Conservation (phyloP, 2,329 filamentous ascomycete genomes). For the Ascosphaera aggregata region DNA sequence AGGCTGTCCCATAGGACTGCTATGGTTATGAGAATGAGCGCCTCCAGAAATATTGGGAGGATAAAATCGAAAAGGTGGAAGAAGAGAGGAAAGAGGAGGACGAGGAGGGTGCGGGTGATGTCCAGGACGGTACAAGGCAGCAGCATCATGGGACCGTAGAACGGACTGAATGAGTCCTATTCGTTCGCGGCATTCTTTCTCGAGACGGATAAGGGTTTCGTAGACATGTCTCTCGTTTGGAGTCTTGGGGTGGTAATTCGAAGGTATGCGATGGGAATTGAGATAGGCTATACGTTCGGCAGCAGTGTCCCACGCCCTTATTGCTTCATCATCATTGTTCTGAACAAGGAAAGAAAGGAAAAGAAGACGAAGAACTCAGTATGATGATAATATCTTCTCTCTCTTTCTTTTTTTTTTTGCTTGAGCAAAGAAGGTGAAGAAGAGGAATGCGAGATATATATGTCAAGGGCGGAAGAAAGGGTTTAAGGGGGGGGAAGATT, state of each 20-base stretch:
- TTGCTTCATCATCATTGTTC: slow-evolving; percentile 79
- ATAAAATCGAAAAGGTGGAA: no score
- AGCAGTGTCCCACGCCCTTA: slow-evolving; percentile 72
- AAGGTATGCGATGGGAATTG: slow-evolving; percentile 49
- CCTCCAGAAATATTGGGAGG: no score
- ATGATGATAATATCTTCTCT: background rate
- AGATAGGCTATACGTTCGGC: slow-evolving; percentile 77
- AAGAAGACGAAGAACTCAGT: background rate
- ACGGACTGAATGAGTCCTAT: no score
- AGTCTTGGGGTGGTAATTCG: slow-evolving; percentile 44
- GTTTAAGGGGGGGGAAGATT: no score
- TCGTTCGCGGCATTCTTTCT: slow-evolving; percentile 80
- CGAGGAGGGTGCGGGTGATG: no score
- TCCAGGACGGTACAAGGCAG: no score
- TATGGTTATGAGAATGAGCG: no score
- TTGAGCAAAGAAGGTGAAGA: background rate
- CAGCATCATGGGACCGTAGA: no score
- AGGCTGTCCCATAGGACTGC: no score
- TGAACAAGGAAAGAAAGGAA: slow-evolving; percentile 16
- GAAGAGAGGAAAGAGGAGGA: no score
- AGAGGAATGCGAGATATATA: no score
- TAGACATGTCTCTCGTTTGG: slow-evolving; percentile 68
- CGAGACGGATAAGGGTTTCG: slow-evolving; percentile 59
- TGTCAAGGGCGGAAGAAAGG: no score
- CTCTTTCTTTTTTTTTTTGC: background rate